A percentile compares a stretch with the other conserved stretches of the same genome.
phyloP scores from a whole-genome alignment of 257 asterid species.

The Solanum sejunctum region DNA sequence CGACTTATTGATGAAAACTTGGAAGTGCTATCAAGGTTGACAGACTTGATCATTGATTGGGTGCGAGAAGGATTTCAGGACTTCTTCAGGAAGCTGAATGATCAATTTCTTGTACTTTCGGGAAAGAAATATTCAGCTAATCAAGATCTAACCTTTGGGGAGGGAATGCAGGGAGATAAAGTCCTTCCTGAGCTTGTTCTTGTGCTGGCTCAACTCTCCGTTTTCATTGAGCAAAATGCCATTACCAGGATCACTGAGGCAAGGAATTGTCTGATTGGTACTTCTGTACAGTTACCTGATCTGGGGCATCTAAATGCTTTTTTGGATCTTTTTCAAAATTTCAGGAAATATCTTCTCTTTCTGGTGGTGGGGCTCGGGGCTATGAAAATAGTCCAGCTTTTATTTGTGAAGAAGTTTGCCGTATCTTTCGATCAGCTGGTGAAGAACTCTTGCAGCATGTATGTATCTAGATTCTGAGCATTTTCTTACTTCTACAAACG shows the following conservation, averaged over 20 bases:
- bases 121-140: slow-evolving; percentile 49
- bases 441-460: slow-evolving; percentile 82
- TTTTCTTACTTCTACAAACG: neutral
- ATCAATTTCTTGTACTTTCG: slow-evolving; percentile 52
- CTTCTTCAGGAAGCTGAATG: slow-evolving; percentile 63
- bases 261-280: slow-evolving; percentile 12
- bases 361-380: slow-evolving; percentile 57
- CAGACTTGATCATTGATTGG: slow-evolving; percentile 56
- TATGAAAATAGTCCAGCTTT: slow-evolving; percentile 51
- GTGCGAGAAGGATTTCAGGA: slow-evolving; percentile 91
- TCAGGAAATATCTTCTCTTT: slow-evolving; percentile 79
- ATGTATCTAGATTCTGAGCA: slow-evolving; percentile 23
- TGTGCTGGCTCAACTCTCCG: slow-evolving; percentile 62
- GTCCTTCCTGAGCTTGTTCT: slow-evolving; percentile 83
- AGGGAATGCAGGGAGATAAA: slow-evolving; percentile 47
- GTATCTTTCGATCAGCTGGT: slow-evolving; percentile 60
- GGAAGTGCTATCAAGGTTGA: slow-evolving; percentile 50
- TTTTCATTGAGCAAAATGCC: slow-evolving; percentile 69
- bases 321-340: neutral
- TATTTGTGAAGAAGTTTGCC: slow-evolving; percentile 76
- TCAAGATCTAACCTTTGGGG: slow-evolving; percentile 36
- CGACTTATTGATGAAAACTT: slow-evolving; percentile 68
- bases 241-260: slow-evolving; percentile 82
- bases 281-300: neutral
- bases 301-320: neutral